A percentile compares a stretch with the other conserved stretches of the same genome.
phyloP scores from a whole-genome alignment of 805 yeast species.

The Saccharomycopsis oosterbeekiorum region DNA sequence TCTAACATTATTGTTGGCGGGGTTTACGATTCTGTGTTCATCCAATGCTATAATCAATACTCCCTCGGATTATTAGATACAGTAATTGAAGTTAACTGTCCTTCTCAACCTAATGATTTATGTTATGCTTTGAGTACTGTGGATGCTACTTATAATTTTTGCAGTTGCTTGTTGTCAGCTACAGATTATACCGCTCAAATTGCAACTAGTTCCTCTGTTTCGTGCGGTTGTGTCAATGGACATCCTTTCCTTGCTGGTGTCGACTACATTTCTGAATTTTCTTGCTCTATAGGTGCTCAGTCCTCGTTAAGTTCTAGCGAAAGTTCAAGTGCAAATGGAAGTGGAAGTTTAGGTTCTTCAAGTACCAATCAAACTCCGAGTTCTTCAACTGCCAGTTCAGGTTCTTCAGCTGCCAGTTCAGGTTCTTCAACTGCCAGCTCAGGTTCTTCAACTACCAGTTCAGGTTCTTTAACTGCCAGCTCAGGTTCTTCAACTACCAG shows the following conservation, averaged over 20 bases:
- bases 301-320: background rate
- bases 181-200: background rate
- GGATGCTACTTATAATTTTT: background rate
- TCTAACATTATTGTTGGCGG: conserved; percentile 1
- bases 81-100: background rate
- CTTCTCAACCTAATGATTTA: background rate
- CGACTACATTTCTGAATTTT: background rate
- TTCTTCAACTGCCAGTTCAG: background rate
- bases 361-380: background rate
- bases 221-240: background rate
- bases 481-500: background rate
- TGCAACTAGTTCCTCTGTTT: background rate
- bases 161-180: background rate
- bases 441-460: background rate
- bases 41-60: background rate
- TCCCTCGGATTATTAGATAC: background rate
- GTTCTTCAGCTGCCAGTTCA: background rate
- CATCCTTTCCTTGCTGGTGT: conserved; percentile 2
- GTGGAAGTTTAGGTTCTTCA: background rate
- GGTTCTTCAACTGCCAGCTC: background rate
- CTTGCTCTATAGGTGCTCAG: background rate
- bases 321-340: background rate
- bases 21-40: background rate
- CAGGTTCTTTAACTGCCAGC: background rate
- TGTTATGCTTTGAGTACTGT: background rate